A percentile compares a stretch with the other conserved stretches of the same genome.
These are phyloP conservation scores for Mycena sanguinolenta DNA, from an alignment of 768 basidiomycete species.

Conservation along the genomic window DNA sequence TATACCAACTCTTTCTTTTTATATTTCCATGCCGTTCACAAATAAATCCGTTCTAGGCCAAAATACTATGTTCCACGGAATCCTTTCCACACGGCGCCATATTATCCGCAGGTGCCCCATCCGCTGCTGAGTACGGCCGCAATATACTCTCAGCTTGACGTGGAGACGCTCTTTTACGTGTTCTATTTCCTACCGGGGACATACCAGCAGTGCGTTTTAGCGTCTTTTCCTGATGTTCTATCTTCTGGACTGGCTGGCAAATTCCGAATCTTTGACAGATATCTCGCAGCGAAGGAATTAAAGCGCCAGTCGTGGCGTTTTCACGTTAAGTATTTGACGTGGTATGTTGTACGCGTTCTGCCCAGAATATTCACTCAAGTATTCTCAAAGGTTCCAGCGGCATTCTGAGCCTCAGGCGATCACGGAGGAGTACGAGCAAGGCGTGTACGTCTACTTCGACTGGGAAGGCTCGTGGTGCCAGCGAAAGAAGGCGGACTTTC, in stretches of 20 bases:
- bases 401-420: slow-evolving; percentile 98
- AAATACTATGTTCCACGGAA: slow-evolving; percentile 97
- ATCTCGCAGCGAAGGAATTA: slow-evolving; percentile 95
- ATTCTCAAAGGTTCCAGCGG: slow-evolving; percentile 84
- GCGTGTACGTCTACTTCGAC: slow-evolving; percentile 99
- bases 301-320: slow-evolving; percentile 99
- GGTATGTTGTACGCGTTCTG: slow-evolving; percentile 46
- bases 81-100: slow-evolving; percentile 90
- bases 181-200: slow-evolving; percentile 98
- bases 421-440: slow-evolving; percentile 99
- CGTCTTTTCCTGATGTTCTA: slow-evolving; percentile 12
- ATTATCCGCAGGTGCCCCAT: slow-evolving; percentile 93
- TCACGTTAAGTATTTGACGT: slow-evolving; percentile 98
- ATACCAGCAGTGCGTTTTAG: slow-evolving; percentile 88
- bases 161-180: slow-evolving; percentile 98
- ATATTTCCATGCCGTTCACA: slow-evolving; percentile 24
- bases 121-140: slow-evolving; percentile 84
- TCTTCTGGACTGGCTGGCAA: slow-evolving; percentile 20
- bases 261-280: slow-evolving; percentile 61
- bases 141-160: slow-evolving; percentile 91
- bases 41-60: slow-evolving; percentile 68
- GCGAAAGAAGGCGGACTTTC: slow-evolving; percentile 97
- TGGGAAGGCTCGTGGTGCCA: slow-evolving; percentile 99
- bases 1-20: slow-evolving; percentile 49
- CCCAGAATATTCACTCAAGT: neutral